Evolutionary conservation across 179 eudicot genomes (phyloP), one percentile per base, ranked within the genome.

Genomic region (Spinacia oleracea): DNA sequence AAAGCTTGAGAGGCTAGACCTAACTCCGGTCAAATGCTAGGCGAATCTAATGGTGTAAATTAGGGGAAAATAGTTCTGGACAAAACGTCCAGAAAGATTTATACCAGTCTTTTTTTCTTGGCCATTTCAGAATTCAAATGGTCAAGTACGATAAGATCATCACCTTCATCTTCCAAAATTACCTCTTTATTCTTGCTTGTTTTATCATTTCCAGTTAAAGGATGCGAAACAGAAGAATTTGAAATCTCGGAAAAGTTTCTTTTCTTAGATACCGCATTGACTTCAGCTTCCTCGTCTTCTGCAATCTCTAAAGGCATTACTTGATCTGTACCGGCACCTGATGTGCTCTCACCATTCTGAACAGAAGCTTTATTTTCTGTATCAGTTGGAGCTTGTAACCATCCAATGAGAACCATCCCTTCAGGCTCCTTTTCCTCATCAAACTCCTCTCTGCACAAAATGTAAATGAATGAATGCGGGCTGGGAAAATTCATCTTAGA

Each of bases 391-490:
- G 89, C 81, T 74, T 83, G 89, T 3, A 93, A 83, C 99, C 96
- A 93, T 82, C 98, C 99, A 55, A 88, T 84, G 46, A 96, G 93
- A 87, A 96, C 86, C 99, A 96, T 93, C 9, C 90, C 94, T 85
- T 93, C 98, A 31, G 98, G 99, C 87, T 96, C 99, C 84, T 93
- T 90, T 70, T 91, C 97, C 81, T 96, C 97, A 55, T 92, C 98
- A 83, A 93, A 96, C 63, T 93, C 94, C 84, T 90, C 98, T 80
- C 98, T 93, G 84, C 46, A 21, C 55, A 76, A 80, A 29, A 73
- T 43, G 80, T 6, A 63, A 29, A 9, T 31, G 25, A 6, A 35
- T 31, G 43, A 70, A 72, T 48, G 15, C 15, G 4, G 18, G 12
- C 0, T 0, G 25, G 10, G 5, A 20, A 31, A 5, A 9, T 72